These are phyloP conservation scores for Borovskyia barvae DNA, from an alignment of 208 protist genomes.

Conservation along the genomic window DNA sequence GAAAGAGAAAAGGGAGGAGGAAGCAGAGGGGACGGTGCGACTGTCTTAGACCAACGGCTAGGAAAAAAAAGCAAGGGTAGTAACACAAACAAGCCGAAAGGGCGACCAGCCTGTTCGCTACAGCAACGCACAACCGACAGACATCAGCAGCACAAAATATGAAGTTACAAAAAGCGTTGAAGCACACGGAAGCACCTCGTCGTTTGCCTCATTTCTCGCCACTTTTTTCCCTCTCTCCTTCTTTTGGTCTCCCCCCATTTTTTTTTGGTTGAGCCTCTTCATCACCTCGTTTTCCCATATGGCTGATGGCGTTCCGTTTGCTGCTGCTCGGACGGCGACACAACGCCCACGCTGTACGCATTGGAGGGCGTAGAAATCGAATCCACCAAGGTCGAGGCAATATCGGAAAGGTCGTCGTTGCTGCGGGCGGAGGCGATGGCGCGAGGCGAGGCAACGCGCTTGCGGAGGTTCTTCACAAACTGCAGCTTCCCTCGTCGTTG, in stretches of 20 bases:
- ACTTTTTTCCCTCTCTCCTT: slow-evolving; percentile 1
- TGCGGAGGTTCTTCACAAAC: slow-evolving; percentile 60
- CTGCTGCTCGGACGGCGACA: slow-evolving; percentile 6
- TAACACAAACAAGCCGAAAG: background rate
- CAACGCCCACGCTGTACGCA: slow-evolving; percentile 22
- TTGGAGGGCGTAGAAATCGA: slow-evolving; percentile 59
- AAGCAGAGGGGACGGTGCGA: background rate
- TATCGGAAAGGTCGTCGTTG: slow-evolving; percentile 44
- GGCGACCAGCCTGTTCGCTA: too few species aligned
- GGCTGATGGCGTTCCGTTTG: slow-evolving; percentile 9
- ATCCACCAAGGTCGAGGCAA: slow-evolving; percentile 44
- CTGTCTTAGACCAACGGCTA: background rate
- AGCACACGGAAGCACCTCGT: background rate
- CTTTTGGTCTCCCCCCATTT: background rate
- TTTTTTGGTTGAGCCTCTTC: too few species aligned
- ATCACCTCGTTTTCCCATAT: too few species aligned
- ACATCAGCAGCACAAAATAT: background rate
- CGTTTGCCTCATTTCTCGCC: too few species aligned
- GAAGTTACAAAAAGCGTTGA: background rate
- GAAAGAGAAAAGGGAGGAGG: background rate
- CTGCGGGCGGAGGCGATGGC: slow-evolving; percentile 59
- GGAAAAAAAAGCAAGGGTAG: background rate
- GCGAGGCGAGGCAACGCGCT: slow-evolving; percentile 56
- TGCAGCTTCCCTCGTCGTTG: slow-evolving; percentile 53
- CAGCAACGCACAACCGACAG: too few species aligned